These are phyloP conservation scores for Mucor saturninus DNA, from an alignment of 371 early-diverging fungal species.

Conservation along the genomic window DNA sequence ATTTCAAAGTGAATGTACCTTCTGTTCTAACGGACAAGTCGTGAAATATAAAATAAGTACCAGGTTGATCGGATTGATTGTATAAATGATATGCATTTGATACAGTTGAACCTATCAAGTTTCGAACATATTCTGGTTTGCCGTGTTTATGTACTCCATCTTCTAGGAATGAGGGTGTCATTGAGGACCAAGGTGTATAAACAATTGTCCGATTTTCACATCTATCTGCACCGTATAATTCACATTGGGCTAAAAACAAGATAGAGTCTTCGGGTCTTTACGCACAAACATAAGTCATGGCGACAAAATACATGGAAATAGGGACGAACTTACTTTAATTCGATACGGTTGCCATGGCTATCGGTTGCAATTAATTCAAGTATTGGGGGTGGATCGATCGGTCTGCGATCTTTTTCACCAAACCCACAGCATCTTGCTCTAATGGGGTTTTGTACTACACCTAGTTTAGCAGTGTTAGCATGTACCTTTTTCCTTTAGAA, in stretches of 20 bases:
- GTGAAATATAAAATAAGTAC: constrained; percentile 59
- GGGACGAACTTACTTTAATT: constrained; percentile 10
- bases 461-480: background rate
- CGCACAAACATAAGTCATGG: background rate
- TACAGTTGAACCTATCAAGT: constrained; percentile 61
- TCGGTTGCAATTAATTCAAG: constrained; percentile 37
- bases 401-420: constrained; percentile 40
- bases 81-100: constrained; percentile 53
- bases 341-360: constrained; percentile 18
- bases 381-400: constrained; percentile 42
- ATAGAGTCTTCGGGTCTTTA: constrained; percentile 30
- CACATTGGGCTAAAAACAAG: constrained; percentile 32
- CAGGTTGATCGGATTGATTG: constrained; percentile 47
- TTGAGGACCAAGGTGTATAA: constrained; percentile 20
- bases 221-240: constrained; percentile 27
- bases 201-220: constrained; percentile 23
- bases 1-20: constrained; percentile 48
- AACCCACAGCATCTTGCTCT: constrained; percentile 66
- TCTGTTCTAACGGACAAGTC: constrained; percentile 64
- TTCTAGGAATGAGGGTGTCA: background rate
- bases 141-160: background rate
- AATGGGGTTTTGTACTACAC: constrained; percentile 60
- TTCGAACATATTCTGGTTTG: constrained; percentile 44
- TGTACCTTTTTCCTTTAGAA: background rate
- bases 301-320: constrained; percentile 7